A percentile compares a stretch with the other conserved stretches of the same genome.
Conservation (phyloP, 2,329 filamentous ascomycete species). For the Botrytis fragariae region DNA sequence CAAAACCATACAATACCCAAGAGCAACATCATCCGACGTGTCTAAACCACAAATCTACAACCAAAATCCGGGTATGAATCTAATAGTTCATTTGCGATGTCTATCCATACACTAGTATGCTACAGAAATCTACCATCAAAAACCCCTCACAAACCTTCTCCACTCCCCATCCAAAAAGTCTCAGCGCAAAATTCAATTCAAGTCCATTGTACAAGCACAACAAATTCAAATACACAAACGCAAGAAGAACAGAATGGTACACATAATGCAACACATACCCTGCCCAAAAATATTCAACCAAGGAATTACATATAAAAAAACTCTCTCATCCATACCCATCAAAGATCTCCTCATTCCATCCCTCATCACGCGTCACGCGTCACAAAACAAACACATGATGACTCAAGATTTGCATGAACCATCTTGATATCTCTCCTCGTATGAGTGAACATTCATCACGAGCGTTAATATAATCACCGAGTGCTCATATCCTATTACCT, state of each 20-base stretch:
- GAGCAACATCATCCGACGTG: background rate
- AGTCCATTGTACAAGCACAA: background rate
- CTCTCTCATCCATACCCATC: background rate
- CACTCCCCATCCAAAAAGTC: fast-evolving
- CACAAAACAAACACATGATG: background rate
- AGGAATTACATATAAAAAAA: background rate
- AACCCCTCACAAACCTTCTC: background rate
- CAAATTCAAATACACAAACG: background rate
- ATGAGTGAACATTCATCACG: background rate
- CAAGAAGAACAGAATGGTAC: no score
- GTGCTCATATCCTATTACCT: background rate
- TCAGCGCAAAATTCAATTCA: background rate
- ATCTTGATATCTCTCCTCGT: background rate
- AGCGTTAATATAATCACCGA: background rate
- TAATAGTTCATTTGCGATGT: background rate
- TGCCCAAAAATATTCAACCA: background rate
- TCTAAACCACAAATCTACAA: background rate
- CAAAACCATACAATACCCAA: background rate
- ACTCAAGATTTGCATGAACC: background rate
- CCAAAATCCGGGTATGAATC: no score
- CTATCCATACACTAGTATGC: background rate
- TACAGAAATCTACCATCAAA: background rate
- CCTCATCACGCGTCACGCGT: background rate
- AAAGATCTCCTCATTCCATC: background rate
- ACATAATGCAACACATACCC: no score